phyloP scores from a whole-genome alignment of 106 monocot genomes.

The Allium sativum region DNA sequence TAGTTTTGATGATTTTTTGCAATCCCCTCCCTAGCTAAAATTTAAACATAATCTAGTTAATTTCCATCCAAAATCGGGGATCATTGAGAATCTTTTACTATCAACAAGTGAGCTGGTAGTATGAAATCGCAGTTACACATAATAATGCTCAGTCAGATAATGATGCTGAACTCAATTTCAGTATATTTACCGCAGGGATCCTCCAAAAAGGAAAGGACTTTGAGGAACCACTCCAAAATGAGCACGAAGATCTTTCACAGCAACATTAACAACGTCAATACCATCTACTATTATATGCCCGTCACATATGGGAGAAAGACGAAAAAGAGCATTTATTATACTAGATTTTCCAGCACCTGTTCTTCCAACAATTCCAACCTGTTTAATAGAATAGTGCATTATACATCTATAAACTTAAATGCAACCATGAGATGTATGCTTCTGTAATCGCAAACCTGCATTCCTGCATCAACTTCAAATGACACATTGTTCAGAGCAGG shows the following conservation, averaged over 20 bases:
- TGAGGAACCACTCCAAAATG: constrained; percentile 87
- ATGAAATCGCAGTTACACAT: too few species aligned
- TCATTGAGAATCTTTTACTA: too few species aligned
- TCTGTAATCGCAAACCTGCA: constrained; percentile 42
- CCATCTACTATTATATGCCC: constrained; percentile 77
- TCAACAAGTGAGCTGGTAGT: too few species aligned
- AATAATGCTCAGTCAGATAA: too few species aligned
- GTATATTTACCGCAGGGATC: constrained; percentile 60
- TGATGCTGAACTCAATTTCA: too few species aligned
- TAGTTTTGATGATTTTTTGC: too few species aligned
- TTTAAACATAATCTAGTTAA: too few species aligned
- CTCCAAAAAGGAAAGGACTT: constrained; percentile 87
- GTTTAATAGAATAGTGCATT: neutral
- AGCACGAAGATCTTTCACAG: constrained; percentile 64
- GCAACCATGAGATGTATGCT: neutral
- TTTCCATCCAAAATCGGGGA: too few species aligned
- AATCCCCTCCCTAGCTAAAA: too few species aligned
- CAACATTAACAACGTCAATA: constrained; percentile 49
- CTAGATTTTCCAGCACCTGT: constrained; percentile 98
- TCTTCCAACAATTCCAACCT: constrained; percentile 97
- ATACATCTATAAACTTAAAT: neutral
- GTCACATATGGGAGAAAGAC: constrained; percentile 55
- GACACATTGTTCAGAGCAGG: constrained; percentile 72
- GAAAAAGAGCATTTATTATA: constrained; percentile 93
- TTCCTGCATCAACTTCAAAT: constrained; percentile 61